phyloP scores from a whole-genome alignment of 352 stramenopile genomes.

The Phytophthora sansomeana region DNA sequence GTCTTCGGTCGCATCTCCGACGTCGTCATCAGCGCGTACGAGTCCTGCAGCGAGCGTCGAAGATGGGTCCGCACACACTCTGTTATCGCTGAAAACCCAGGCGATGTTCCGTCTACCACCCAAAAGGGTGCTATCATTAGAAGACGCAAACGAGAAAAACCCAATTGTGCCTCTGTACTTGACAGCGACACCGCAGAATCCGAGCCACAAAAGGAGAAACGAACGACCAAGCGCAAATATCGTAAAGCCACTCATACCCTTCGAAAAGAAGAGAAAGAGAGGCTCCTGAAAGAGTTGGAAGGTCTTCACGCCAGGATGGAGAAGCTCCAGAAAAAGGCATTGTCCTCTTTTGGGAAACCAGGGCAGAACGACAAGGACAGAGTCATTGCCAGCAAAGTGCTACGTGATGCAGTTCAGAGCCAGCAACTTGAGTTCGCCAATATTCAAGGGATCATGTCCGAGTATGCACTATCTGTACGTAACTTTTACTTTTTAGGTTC shows the following conservation, averaged over 20 bases:
- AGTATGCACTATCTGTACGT: slow-evolving; percentile 48
- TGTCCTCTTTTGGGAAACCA: slow-evolving; percentile 29
- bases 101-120: neutral
- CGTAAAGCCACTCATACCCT: slow-evolving; percentile 49
- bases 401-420: slow-evolving; percentile 44
- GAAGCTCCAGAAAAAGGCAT: slow-evolving; percentile 35
- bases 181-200: slow-evolving; percentile 9
- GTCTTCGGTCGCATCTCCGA: slow-evolving; percentile 3
- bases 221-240: slow-evolving; percentile 35
- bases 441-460: slow-evolving; percentile 51
- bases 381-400: slow-evolving; percentile 38
- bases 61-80: slow-evolving; percentile 31
- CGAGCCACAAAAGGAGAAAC: slow-evolving; percentile 7
- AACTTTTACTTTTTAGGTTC: neutral
- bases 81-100: slow-evolving; percentile 33
- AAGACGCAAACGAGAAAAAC: slow-evolving; percentile 20
- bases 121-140: slow-evolving; percentile 14
- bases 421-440: slow-evolving; percentile 50
- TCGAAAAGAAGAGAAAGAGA: slow-evolving; percentile 49
- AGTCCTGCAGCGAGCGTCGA: slow-evolving; percentile 6
- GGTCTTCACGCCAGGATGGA: slow-evolving; percentile 32
- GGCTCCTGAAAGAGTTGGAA: slow-evolving; percentile 32
- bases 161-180: slow-evolving; percentile 9
- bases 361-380: slow-evolving; percentile 36
- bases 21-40: slow-evolving; percentile 2